phyloP scores from a whole-genome alignment of 169 alveolate genomes.

The Eimeria sp. region DNA sequence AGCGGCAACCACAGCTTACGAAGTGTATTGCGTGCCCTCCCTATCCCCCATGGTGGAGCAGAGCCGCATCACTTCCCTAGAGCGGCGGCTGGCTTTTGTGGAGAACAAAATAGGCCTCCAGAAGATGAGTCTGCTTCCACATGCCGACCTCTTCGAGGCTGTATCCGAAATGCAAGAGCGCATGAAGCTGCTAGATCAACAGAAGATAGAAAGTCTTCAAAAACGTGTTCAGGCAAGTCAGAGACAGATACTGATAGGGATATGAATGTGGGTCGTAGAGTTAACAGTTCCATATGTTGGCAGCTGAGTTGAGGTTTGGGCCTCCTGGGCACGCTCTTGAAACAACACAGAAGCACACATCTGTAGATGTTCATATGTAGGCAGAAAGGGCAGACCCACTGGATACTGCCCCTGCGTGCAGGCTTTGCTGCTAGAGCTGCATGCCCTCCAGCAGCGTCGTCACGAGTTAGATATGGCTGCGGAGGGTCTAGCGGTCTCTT shows the following conservation, averaged over 20 bases:
- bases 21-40: slow-evolving; percentile 82
- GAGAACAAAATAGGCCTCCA: slow-evolving; percentile 78
- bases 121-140: slow-evolving; percentile 76
- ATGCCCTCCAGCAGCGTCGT: slow-evolving; percentile 83
- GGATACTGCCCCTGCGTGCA: slow-evolving; percentile 12
- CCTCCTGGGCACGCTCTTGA: neutral
- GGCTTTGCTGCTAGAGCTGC: slow-evolving; percentile 77
- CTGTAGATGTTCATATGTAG: neutral
- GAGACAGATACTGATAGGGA: neutral
- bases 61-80: slow-evolving; percentile 73
- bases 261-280: neutral
- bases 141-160: slow-evolving; percentile 74
- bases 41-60: slow-evolving; percentile 76
- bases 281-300: neutral
- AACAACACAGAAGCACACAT: neutral
- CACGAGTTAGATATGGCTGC: slow-evolving; percentile 76
- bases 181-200: slow-evolving; percentile 56
- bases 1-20: slow-evolving; percentile 52
- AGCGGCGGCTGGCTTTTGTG: slow-evolving; percentile 79
- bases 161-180: slow-evolving; percentile 65
- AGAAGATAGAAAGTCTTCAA: slow-evolving; percentile 74
- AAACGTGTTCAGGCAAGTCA: slow-evolving; percentile 77
- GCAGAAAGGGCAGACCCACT: neutral
- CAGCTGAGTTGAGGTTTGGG: neutral
- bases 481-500: slow-evolving; percentile 12